Conservation (phyloP, 805 yeast species). For the Candida saitoana region DNA sequence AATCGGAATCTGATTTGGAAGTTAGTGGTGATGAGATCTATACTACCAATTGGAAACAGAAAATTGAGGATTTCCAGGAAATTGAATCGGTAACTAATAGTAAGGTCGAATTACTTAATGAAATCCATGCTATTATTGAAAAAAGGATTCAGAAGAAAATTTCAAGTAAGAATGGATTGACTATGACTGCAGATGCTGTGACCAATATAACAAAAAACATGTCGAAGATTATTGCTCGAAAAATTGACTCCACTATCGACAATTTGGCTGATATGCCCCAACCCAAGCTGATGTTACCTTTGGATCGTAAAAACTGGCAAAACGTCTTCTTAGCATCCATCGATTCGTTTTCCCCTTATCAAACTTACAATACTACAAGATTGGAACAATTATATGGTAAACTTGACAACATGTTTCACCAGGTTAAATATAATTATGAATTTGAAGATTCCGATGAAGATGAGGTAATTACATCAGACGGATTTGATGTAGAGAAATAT, state of each 20-base stretch:
- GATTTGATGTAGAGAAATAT: constrained; percentile 9
- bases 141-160: constrained; percentile 7
- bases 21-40: constrained; percentile 11
- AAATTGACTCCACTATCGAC: constrained; percentile 9
- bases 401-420: constrained; percentile 24
- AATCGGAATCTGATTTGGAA: constrained; percentile 1
- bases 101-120: constrained; percentile 8
- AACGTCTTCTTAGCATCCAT: constrained; percentile 24
- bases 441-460: constrained; percentile 15
- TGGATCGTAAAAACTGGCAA: constrained; percentile 20
- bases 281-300: constrained; percentile 2
- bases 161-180: background rate
- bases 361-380: constrained; percentile 6
- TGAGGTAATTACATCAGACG: background rate
- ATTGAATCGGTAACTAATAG: constrained; percentile 3
- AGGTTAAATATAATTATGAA: constrained; percentile 24
- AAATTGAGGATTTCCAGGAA: background rate
- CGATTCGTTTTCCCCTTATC: constrained; percentile 9
- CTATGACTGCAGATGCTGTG: background rate
- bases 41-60: constrained; percentile 14
- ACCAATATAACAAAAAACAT: constrained; percentile 7
- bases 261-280: constrained; percentile 7
- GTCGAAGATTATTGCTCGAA: constrained; percentile 9
- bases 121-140: constrained; percentile 12
- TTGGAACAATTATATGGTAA: constrained; percentile 16